Evolutionary conservation across 2,329 filamentous ascomycete genomes (phyloP), one percentile per base, ranked within the genome.

Genomic region (Diplodia intermedia): DNA sequence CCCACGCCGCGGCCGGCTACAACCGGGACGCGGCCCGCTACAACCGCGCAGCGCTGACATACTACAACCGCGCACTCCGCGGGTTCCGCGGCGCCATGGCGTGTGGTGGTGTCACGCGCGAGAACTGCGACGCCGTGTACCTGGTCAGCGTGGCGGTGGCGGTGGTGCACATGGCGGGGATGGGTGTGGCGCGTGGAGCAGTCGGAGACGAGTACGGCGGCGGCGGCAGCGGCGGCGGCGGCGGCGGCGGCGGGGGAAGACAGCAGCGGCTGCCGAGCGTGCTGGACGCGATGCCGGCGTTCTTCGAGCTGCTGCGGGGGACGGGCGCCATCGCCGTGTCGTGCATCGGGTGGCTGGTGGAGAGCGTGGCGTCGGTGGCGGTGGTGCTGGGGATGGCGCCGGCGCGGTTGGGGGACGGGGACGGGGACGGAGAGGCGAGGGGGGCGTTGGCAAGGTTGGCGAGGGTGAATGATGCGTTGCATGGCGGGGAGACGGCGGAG

Each of bases 41-140:
- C 65, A 70, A 73, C 31, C 73, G 73, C 52, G 69, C 74, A 9
- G 79, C 78, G 4, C 71, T 80, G 43, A 74, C 78, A 49, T 79
- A 78, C 57, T 78, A 79, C 61, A 75, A 77, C 67, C 70, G 70
- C 62, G 75, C 77, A 15, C 76, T 76, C 65, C 71, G 69, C 31
- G 73, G 74, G 3, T 78, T 80, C 70, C 77, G 77, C 12, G 67
- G 56, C 2, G 71, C 75, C 2, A 67, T 81, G 14, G 66, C 65
- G 20, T 72, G 70, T 40, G 23, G 23, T 2, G 23, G 23, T 23
- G 74, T 79, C 65, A 74, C 74, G n/a, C 63, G 68, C 7, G 72
- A 76, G 0, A 77, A 75, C 20, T 71, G 73, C 66, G 72, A 74
- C 54, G 57, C 75, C 54, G 65, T 78, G 26, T 78, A 77, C 70